Evolutionary conservation across 805 yeast species (phyloP).

Genomic region (Candida saitoana): DNA sequence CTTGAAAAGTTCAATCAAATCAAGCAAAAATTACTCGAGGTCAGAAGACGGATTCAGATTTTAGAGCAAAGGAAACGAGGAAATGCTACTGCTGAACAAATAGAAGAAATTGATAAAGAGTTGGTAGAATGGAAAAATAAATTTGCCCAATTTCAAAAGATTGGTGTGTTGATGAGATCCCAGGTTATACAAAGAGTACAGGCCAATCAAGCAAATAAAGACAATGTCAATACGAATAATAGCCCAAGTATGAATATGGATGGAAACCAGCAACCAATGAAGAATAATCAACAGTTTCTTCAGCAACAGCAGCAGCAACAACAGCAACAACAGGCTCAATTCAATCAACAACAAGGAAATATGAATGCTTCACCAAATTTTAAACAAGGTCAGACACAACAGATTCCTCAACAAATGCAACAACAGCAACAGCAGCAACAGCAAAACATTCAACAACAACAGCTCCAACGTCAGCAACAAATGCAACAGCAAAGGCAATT

Average conservation of each 20-base stretch:
- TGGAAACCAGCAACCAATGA: neutral
- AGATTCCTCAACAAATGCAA: neutral
- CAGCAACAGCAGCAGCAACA: slow-evolving; percentile 9
- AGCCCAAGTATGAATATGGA: neutral
- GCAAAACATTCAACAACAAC: neutral
- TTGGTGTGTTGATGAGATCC: slow-evolving; percentile 45
- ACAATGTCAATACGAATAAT: slow-evolving; percentile 7
- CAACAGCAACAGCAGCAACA: slow-evolving; percentile 3
- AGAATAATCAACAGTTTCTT: slow-evolving; percentile 6
- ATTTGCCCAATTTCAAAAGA: slow-evolving; percentile 47
- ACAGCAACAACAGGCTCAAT: too few relatives aligned
- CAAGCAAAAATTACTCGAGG: slow-evolving; percentile 44
- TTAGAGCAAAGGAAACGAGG: slow-evolving; percentile 47
- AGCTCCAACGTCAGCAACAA: slow-evolving; percentile 1
- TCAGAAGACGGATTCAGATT: slow-evolving; percentile 47
- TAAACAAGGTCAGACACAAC: slow-evolving; percentile 7
- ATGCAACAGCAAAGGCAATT: slow-evolving; percentile 2
- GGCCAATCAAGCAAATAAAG: slow-evolving; percentile 5
- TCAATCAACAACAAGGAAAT: neutral
- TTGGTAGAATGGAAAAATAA: slow-evolving; percentile 45
- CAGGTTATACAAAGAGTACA: slow-evolving; percentile 34
- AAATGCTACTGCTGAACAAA: slow-evolving; percentile 42
- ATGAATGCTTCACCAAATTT: neutral
- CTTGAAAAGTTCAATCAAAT: slow-evolving; percentile 41
- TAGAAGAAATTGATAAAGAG: slow-evolving; percentile 43